Percentiles rank a stretch among this genome's conserved stretches.
phyloP scores from a whole-genome alignment of 2,329 filamentous ascomycete species.

The Tolypocladium sp. region DNA sequence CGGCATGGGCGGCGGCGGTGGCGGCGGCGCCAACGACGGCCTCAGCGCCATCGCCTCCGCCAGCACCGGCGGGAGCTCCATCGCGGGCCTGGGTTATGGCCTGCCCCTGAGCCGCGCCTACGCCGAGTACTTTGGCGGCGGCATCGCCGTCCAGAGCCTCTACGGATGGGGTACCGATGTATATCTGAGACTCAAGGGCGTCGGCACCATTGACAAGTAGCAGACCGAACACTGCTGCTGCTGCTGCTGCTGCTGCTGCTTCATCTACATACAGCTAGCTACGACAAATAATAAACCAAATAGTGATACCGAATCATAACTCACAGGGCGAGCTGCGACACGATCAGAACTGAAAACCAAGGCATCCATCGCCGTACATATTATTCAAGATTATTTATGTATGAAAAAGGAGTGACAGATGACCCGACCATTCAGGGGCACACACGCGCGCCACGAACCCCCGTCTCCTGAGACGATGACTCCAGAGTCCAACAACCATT shows the following conservation, averaged over 20 bases:
- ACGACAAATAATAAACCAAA: not conserved
- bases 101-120: constrained; percentile 86
- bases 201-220: constrained; percentile 39
- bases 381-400: not conserved
- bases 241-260: not conserved
- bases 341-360: not conserved
- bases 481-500: not conserved
- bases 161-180: constrained; percentile 84
- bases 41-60: constrained; percentile 67
- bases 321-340: not conserved
- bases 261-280: not conserved
- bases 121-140: constrained; percentile 95
- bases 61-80: constrained; percentile 67
- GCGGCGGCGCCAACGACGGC: constrained; percentile 35
- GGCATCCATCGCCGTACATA: not conserved
- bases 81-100: constrained; percentile 89
- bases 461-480: not conserved
- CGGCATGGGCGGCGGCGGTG: constrained; percentile 1
- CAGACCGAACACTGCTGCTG: not conserved
- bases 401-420: not conserved
- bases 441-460: not conserved
- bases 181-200: constrained; percentile 55
- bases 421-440: not conserved
- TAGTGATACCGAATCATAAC: not conserved
- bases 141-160: constrained; percentile 88